A percentile compares a stretch with the other conserved stretches of the same genome.
phyloP scores from a whole-genome alignment of 2,329 filamentous ascomycete genomes.

The Talaromyces sp. region DNA sequence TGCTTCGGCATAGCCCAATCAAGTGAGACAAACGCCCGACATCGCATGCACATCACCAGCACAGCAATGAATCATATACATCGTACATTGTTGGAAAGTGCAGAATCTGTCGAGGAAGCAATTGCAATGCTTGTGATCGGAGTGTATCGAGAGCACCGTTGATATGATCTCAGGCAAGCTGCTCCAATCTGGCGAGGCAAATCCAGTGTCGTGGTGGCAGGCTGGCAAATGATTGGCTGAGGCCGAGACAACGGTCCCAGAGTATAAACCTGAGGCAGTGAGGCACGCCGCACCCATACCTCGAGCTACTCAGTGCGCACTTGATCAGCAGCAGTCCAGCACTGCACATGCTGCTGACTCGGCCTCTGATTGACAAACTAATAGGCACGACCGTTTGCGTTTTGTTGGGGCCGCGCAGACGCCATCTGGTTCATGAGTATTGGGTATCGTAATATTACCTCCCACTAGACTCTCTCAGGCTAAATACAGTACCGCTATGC shows the following conservation, averaged over 20 bases:
- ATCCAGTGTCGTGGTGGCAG: constrained; percentile 15
- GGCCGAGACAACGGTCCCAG: background rate
- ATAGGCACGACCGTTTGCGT: background rate
- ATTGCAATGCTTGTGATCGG: background rate
- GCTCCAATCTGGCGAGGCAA: constrained; percentile 5
- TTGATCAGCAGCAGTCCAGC: background rate
- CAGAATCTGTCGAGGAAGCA: background rate
- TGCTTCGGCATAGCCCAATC: background rate
- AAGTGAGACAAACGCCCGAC: background rate
- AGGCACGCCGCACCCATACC: background rate
- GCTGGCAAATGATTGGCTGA: constrained; percentile 10
- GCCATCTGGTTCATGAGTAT: background rate
- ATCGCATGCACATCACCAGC: constrained; percentile 1
- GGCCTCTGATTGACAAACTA: constrained; percentile 13
- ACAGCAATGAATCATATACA: background rate
- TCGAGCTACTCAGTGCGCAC: background rate
- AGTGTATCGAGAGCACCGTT: background rate
- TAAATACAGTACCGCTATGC: background rate
- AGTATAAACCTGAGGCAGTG: constrained; percentile 1
- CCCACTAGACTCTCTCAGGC: background rate
- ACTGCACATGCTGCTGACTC: constrained; percentile 14
- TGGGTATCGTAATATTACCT: background rate
- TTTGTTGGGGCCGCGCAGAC: constrained; percentile 12
- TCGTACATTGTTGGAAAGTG: background rate
- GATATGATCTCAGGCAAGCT: background rate